phyloP scores from a whole-genome alignment of 768 basidiomycete species.

The Tulasnella sp. region DNA sequence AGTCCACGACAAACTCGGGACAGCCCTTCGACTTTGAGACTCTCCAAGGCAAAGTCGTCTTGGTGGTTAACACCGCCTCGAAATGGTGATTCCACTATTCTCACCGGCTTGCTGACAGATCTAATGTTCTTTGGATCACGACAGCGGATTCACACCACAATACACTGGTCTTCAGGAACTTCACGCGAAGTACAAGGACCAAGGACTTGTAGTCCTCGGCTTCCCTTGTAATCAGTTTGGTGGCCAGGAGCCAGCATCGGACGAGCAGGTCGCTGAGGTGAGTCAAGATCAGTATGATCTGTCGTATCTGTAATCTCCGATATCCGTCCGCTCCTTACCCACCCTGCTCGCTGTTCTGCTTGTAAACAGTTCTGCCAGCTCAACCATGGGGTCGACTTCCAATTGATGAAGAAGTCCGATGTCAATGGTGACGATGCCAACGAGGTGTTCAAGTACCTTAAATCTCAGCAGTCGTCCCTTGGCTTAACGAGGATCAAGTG shows the following conservation, averaged over 20 bases:
- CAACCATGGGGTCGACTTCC: slow-evolving; percentile 86
- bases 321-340: too few relatives aligned
- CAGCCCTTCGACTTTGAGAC: slow-evolving; percentile 51
- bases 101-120: background rate
- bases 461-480: slow-evolving; percentile 63
- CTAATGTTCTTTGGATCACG: background rate
- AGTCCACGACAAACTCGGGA: slow-evolving; percentile 32
- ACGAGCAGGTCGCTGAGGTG: slow-evolving; percentile 48
- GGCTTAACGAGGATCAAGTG: slow-evolving; percentile 73
- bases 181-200: slow-evolving; percentile 70
- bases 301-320: too few relatives aligned
- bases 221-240: slow-evolving; percentile 83
- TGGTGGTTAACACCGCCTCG: slow-evolving; percentile 70
- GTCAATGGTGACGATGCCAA: slow-evolving; percentile 83
- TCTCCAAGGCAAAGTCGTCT: slow-evolving; percentile 56
- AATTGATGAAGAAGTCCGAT: slow-evolving; percentile 84
- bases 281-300: too few relatives aligned
- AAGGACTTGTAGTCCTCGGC: slow-evolving; percentile 67
- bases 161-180: slow-evolving; percentile 62
- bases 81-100: slow-evolving; percentile 41
- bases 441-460: slow-evolving; percentile 68
- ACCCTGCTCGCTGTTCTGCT: background rate
- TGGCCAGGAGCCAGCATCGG: slow-evolving; percentile 56
- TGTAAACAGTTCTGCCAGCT: slow-evolving; percentile 52
- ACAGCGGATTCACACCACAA: slow-evolving; percentile 64